Conservation (phyloP, 1,284 basidiomycete species). For the Rugosomyces carneus region DNA sequence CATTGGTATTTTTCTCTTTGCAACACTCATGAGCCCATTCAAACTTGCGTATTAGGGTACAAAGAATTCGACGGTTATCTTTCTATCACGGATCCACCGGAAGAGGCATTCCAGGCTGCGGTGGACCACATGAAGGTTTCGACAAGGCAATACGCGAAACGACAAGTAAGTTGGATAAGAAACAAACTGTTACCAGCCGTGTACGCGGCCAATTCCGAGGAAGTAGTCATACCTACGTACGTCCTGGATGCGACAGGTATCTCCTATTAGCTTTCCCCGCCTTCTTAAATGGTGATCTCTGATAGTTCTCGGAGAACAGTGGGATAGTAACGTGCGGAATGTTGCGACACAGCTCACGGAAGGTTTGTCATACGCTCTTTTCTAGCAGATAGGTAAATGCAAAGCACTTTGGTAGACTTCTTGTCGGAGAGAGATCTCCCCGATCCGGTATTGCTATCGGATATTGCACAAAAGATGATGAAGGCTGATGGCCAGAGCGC, state of each 20-base stretch:
- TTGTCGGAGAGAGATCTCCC: slow-evolving; percentile 47
- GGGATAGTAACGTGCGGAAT: slow-evolving; percentile 49
- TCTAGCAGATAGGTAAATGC: background rate
- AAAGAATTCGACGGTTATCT: slow-evolving; percentile 81
- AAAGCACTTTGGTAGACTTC: slow-evolving; percentile 47
- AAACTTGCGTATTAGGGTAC: slow-evolving; percentile 55
- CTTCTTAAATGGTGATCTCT: background rate
- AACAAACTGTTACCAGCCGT: slow-evolving; percentile 86
- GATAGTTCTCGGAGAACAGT: slow-evolving; percentile 51
- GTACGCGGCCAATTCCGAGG: slow-evolving; percentile 40
- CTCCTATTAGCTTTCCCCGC: slow-evolving; percentile 10
- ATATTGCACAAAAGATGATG: slow-evolving; percentile 48
- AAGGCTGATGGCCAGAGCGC: slow-evolving; percentile 33
- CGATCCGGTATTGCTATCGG: slow-evolving; percentile 53
- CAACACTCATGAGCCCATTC: background rate
- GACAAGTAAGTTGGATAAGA: slow-evolving; percentile 89
- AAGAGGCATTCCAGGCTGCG: slow-evolving; percentile 49
- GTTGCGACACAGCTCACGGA: slow-evolving; percentile 46
- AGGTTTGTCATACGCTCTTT: slow-evolving; percentile 30
- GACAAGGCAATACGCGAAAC: slow-evolving; percentile 89
- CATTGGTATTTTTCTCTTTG: slow-evolving; percentile 55
- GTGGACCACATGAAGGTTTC: slow-evolving; percentile 80
- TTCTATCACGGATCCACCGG: slow-evolving; percentile 32
- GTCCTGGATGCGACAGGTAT: slow-evolving; percentile 76
- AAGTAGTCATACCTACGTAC: slow-evolving; percentile 41